Percentiles rank a stretch among this genome's conserved stretches.
phyloP scores from a whole-genome alignment of 441 rosid genomes.

The Sinapis alba region DNA sequence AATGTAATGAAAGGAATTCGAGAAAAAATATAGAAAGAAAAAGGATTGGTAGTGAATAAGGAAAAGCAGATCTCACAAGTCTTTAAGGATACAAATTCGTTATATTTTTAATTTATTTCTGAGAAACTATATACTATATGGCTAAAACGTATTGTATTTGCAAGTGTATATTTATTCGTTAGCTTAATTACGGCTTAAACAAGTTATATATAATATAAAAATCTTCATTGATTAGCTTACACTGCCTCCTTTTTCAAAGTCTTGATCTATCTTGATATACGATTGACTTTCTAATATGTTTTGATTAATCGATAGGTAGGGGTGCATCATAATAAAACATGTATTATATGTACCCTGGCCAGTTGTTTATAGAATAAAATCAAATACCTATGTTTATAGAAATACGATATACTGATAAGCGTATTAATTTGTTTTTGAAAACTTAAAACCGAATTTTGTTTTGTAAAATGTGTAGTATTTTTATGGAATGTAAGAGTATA shows the following conservation, averaged over 20 bases:
- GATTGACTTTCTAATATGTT: neutral
- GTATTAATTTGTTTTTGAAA: neutral
- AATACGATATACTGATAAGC: neutral
- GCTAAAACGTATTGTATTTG: neutral
- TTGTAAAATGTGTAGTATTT: neutral
- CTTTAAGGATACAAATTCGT: neutral
- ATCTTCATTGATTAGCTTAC: neutral
- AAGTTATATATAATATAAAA: neutral
- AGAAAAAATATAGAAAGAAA: neutral
- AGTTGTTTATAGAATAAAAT: neutral
- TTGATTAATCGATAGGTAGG: neutral
- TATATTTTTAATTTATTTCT: neutral
- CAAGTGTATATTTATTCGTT: neutral
- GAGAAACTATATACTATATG: neutral
- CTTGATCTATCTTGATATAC: neutral
- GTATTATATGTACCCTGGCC: neutral
- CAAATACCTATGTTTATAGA: neutral
- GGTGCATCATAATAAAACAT: neutral
- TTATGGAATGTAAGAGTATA: slow-evolving; percentile 8
- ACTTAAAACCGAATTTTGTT: neutral
- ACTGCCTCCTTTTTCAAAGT: neutral
- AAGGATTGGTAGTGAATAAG: neutral
- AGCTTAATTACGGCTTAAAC: neutral
- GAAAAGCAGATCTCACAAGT: neutral
- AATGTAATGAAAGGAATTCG: neutral